Conservation (phyloP, 2,329 filamentous ascomycete species). For the Aureobasidium sp. region DNA sequence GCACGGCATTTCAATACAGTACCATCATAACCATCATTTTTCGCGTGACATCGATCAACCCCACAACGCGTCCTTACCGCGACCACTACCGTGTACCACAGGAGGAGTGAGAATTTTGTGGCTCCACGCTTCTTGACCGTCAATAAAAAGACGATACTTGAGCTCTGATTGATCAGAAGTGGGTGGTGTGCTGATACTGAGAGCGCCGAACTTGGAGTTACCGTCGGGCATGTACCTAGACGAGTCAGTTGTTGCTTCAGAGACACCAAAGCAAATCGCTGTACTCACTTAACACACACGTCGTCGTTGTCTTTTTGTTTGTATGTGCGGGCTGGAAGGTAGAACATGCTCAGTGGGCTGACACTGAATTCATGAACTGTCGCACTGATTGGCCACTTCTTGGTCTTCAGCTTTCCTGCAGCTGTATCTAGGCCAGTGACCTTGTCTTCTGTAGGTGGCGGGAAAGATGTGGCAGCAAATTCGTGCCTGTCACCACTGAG, state of each 20-base stretch:
- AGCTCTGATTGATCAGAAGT: slow-evolving; percentile 63
- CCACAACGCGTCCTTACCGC: slow-evolving; percentile 42
- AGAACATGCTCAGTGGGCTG: slow-evolving; percentile 90
- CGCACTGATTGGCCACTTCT: slow-evolving; percentile 53
- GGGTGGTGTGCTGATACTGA: slow-evolving; percentile 66
- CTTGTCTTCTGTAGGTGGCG: slow-evolving; percentile 48
- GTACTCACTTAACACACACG: slow-evolving; percentile 69
- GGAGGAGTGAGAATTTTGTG: slow-evolving; percentile 41
- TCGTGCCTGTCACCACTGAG: slow-evolving; percentile 94
- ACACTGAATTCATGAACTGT: slow-evolving; percentile 87
- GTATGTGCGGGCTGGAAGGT: slow-evolving; percentile 78
- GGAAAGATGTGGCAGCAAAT: slow-evolving; percentile 79
- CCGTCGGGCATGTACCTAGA: slow-evolving; percentile 72
- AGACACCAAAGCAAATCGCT: not conserved
- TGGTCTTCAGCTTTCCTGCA: not conserved
- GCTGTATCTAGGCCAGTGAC: slow-evolving; percentile 24
- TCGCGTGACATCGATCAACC: slow-evolving; percentile 21
- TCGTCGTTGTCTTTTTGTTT: slow-evolving; percentile 74
- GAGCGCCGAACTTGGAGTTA: slow-evolving; percentile 79
- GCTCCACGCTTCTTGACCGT: slow-evolving; percentile 74
- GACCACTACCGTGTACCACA: slow-evolving; percentile 32
- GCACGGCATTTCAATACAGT: not conserved
- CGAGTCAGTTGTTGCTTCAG: not conserved
- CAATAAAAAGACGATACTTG: slow-evolving; percentile 73
- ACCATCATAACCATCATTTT: not conserved